Base-by-base conservation (phyloP, 2,329 filamentous ascomycete species). In the Aspergillus novoparasiticus region DNA sequence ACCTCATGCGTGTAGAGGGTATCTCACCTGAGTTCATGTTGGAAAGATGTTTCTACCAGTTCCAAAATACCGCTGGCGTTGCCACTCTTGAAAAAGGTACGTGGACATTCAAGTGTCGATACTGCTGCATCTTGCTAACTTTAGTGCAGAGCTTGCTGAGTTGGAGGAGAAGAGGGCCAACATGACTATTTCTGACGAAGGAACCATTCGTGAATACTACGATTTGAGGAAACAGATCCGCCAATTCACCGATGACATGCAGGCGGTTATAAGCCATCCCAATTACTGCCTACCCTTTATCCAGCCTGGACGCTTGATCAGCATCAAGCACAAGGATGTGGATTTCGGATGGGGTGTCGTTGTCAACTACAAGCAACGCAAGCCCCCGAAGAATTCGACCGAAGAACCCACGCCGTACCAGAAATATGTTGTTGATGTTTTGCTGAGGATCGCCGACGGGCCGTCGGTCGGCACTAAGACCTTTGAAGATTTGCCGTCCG, bases 1-100 rank as follows among this genome's bases (percentile, higher is more conserved):
- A 99, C 75, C 81, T 99, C 65, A 90, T 98, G 78, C 87, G 95
- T 79, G 94, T 99, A n/a, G 95, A 99, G 76, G 94, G 93, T n/a
- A 96, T 99, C 57, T 98, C 94, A 10, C 95, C 96, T 2, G 94
- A 99, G 72, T 98, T 92, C 74, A 99, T 99, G 95, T 84, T 99
- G n/a, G 94, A 98, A 81, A 88, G 91, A 69, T 99, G 95, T 75
- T 99, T 99, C 82, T 96, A 92, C 78, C 95, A 99, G 78, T 99
- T 99, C 80, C 95, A 99, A 77, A 98, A 96, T 72, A 92, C 92
- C 2, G 91, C 94, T 12, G 93, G 90, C 69, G 93, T 97, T 10
- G 91, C 91, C 23, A 84, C 85, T 14, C 80, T 98, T 26, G 95
- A 99, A 78, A 92, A 91, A 76, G 78, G 82, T 83, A 73, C 64